Percentiles rank a stretch among this genome's conserved stretches.
Evolutionary conservation across 768 basidiomycete genomes (phyloP).

Genomic region (Rhizopogon vesiculosus): DNA sequence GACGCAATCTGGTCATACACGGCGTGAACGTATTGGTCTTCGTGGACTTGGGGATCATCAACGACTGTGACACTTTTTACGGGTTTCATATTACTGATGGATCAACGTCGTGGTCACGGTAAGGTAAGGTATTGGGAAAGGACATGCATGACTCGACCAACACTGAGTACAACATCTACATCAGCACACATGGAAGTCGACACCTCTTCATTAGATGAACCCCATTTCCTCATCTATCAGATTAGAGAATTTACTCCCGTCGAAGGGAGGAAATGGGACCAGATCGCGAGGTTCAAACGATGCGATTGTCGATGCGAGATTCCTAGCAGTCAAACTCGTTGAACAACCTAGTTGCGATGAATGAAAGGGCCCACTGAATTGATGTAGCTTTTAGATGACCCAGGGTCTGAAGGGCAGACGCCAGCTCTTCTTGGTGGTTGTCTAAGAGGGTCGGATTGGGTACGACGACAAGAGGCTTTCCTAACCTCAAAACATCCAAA

Average conservation of each 20-base stretch:
- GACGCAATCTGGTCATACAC: conserved; percentile 83
- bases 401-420: conserved; percentile 54
- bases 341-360: neutral
- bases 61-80: conserved; percentile 37
- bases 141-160: neutral
- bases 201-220: conserved; percentile 34
- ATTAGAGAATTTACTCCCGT: conserved; percentile 59
- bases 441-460: conserved; percentile 88
- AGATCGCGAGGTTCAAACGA: conserved; percentile 41
- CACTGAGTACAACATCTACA: neutral
- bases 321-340: conserved; percentile 30
- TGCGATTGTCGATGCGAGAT: conserved; percentile 50
- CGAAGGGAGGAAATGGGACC: conserved; percentile 62
- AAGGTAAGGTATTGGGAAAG: neutral
- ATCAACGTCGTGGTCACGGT: conserved; percentile 3
- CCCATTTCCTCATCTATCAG: conserved; percentile 81
- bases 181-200: neutral
- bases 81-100: neutral
- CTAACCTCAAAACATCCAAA: conserved; percentile 73
- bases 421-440: conserved; percentile 91
- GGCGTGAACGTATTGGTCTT: conserved; percentile 71
- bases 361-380: conserved; percentile 44
- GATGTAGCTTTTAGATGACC: conserved; percentile 55
- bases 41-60: conserved; percentile 55
- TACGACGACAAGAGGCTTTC: conserved; percentile 78